Conservation (phyloP, 2,329 filamentous ascomycete genomes). For the Diplocarpon mali region DNA sequence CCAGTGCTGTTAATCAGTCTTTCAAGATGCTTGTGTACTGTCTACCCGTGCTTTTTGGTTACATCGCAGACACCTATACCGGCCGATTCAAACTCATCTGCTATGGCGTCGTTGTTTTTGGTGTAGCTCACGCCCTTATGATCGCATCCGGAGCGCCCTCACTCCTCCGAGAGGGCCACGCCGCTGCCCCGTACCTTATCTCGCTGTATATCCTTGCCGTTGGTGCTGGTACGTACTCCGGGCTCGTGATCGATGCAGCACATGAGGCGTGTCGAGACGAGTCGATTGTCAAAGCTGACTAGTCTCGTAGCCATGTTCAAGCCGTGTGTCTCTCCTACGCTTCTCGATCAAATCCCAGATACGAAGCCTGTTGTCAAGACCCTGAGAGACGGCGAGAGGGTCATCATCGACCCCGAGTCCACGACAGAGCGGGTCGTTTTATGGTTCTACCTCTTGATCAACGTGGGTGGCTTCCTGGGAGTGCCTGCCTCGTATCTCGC, state of each 20-base stretch:
- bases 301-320: constrained; percentile 50
- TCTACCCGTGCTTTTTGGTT: constrained; percentile 37
- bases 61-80: constrained; percentile 50
- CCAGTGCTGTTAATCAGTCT: constrained; percentile 42
- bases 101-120: constrained; percentile 37
- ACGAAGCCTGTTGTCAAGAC: constrained; percentile 32
- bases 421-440: constrained; percentile 38
- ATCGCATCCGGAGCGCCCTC: constrained; percentile 23
- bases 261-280: constrained; percentile 31
- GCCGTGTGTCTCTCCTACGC: constrained; percentile 52
- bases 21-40: constrained; percentile 40
- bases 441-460: constrained; percentile 58
- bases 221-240: constrained; percentile 28
- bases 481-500: constrained; percentile 32
- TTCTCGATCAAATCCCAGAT: constrained; percentile 44
- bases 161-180: constrained; percentile 39
- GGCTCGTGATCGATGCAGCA: constrained; percentile 32
- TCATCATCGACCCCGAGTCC: constrained; percentile 47
- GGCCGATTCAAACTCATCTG: constrained; percentile 56
- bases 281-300: no score
- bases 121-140: constrained; percentile 51
- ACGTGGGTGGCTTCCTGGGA: constrained; percentile 47
- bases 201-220: constrained; percentile 20
- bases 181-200: constrained; percentile 37
- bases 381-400: constrained; percentile 44